Conservation (phyloP, 495 filamentous ascomycete species). For the Pyronema domesticum region DNA sequence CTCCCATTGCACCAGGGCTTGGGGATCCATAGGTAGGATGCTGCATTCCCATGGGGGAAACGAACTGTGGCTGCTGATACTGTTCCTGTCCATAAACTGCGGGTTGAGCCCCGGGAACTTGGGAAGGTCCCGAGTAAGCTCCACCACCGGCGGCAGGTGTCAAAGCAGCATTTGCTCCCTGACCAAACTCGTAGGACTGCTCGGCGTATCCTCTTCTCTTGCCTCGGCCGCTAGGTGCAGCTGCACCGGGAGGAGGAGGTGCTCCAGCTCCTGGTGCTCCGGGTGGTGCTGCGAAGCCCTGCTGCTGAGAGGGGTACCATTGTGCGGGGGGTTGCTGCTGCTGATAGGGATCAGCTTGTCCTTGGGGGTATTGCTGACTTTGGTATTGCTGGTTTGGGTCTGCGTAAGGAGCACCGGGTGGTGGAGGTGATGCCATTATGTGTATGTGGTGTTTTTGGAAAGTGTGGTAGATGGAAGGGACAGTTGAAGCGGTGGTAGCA, state of each 20-base stretch:
- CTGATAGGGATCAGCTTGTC: conserved; percentile 29
- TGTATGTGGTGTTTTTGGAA: background rate
- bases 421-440: conserved; percentile 23
- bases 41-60: conserved; percentile 29
- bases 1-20: conserved; percentile 32
- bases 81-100: conserved; percentile 9
- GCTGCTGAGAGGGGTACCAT: conserved; percentile 27
- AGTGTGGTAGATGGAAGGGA: background rate
- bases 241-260: conserved; percentile 6
- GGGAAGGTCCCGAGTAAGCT: conserved; percentile 18
- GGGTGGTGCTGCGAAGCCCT: conserved; percentile 28
- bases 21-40: conserved; percentile 35
- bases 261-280: conserved; percentile 21
- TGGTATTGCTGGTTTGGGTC: conserved; percentile 20
- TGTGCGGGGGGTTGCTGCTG: conserved; percentile 38
- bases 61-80: conserved; percentile 17
- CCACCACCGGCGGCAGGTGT: conserved; percentile 28
- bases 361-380: conserved; percentile 13
- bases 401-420: conserved; percentile 16
- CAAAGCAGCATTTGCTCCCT: conserved; percentile 62
- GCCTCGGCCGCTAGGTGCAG: conserved; percentile 30
- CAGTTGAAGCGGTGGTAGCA: background rate
- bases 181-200: conserved; percentile 82
- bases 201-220: conserved; percentile 83
- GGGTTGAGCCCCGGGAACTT: conserved; percentile 22